Conservation (phyloP, 164 flowering plant species). For the Macadamia integrifolia region DNA sequence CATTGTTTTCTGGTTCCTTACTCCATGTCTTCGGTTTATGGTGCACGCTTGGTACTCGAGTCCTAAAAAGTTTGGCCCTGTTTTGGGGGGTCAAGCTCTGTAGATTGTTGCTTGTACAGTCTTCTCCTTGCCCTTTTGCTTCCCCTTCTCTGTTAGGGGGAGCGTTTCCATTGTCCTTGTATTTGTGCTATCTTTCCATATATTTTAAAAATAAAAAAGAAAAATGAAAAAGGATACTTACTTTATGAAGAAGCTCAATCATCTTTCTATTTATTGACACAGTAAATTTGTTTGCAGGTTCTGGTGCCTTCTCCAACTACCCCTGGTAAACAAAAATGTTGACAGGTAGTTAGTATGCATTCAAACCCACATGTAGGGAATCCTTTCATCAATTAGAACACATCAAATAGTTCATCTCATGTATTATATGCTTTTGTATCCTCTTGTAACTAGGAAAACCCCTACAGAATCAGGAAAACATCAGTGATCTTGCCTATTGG, state of each 20-base stretch:
- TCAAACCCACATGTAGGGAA: background rate
- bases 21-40: too few relatives aligned
- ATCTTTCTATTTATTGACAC: background rate
- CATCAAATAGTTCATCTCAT: background rate
- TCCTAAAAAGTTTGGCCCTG: too few relatives aligned
- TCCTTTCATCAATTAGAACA: background rate
- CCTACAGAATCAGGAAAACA: slow-evolving; percentile 46
- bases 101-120: too few relatives aligned
- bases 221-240: background rate
- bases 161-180: too few relatives aligned
- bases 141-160: too few relatives aligned
- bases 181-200: too few relatives aligned
- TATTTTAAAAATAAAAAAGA: too few relatives aligned
- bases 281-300: slow-evolving; percentile 34
- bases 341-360: slow-evolving; percentile 66
- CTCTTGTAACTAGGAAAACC: slow-evolving; percentile 50
- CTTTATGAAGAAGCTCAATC: background rate
- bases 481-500: slow-evolving; percentile 62
- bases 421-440: background rate
- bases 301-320: slow-evolving; percentile 17
- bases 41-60: too few relatives aligned
- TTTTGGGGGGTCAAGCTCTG: too few relatives aligned
- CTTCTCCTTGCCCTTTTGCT: too few relatives aligned
- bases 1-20: too few relatives aligned
- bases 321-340: slow-evolving; percentile 62